Evolutionary conservation across 495 filamentous ascomycete species (phyloP).

Genomic region (Neurospora tetraspora): DNA sequence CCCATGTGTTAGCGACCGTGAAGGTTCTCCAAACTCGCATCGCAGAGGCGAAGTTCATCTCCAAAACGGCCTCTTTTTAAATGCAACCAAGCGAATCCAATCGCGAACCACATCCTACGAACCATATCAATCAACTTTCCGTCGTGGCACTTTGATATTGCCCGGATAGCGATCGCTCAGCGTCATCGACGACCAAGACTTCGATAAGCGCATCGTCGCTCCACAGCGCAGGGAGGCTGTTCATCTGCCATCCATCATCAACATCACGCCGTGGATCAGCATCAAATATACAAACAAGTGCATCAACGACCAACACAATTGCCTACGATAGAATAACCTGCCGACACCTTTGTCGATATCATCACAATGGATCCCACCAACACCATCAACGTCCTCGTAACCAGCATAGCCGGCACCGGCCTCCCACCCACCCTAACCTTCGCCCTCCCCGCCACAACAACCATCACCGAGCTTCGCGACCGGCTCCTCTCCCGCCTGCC

Average conservation of each 20-base stretch:
- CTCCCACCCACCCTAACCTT: constrained; percentile 70
- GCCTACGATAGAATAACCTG: background rate
- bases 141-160: background rate
- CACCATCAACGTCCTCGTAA: constrained; percentile 71
- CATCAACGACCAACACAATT: background rate
- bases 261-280: background rate
- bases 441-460: constrained; percentile 53
- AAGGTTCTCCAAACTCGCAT: background rate
- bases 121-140: background rate
- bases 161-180: background rate
- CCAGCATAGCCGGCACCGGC: constrained; percentile 71
- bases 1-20: background rate
- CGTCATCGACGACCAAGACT: background rate
- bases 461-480: constrained; percentile 54
- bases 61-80: background rate
- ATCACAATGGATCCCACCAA: constrained; percentile 3
- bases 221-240: background rate
- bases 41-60: background rate
- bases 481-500: constrained; percentile 58
- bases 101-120: background rate
- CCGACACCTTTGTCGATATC: background rate
- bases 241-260: background rate
- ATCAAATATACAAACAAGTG: background rate
- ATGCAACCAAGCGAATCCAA: background rate
- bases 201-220: background rate